A percentile compares a stretch with the other conserved stretches of the same genome.
These are phyloP conservation scores for Coemansia sp. DNA, from an alignment of 192 early-diverging fungal genomes.

Conservation along the genomic window DNA sequence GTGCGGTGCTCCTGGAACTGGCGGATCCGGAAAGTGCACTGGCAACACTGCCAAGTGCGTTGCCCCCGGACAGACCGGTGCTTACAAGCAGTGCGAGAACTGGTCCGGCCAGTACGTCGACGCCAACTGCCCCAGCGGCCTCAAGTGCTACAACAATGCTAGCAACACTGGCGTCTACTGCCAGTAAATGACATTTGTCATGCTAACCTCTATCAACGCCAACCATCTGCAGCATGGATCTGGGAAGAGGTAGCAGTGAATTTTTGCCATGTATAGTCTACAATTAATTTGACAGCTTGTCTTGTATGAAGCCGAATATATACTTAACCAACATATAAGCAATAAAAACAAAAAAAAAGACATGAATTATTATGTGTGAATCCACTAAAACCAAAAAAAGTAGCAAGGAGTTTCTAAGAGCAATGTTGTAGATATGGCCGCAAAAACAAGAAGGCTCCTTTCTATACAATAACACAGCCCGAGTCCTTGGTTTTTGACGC, in stretches of 20 bases:
- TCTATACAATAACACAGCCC: slow-evolving; percentile 34
- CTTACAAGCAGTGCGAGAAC: slow-evolving; percentile 44
- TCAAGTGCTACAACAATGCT: slow-evolving; percentile 50
- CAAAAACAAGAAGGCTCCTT: not conserved
- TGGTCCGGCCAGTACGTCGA: slow-evolving; percentile 51
- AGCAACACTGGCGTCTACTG: slow-evolving; percentile 47
- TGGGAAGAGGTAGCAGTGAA: not conserved
- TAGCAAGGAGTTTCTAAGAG: not conserved
- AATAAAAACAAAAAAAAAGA: not conserved
- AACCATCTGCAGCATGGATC: not conserved
- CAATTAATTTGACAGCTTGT: not conserved
- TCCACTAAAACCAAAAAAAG: not conserved
- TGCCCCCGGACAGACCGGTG: slow-evolving; percentile 31
- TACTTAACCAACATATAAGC: not conserved
- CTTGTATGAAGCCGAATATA: slow-evolving; percentile 2
- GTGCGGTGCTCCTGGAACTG: slow-evolving; percentile 52
- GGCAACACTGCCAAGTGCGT: slow-evolving; percentile 50
- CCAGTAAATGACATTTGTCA: slow-evolving; percentile 19
- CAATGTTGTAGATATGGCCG: not conserved
- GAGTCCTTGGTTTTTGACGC: slow-evolving; percentile 35
- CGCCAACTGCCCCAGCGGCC: slow-evolving; percentile 34
- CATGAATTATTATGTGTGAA: not conserved
- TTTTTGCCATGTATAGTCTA: slow-evolving; percentile 8
- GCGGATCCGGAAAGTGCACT: slow-evolving; percentile 43
- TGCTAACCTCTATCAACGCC: not conserved